Conservation (phyloP, 2,329 filamentous ascomycete species). For the Fusarium sublunatum region DNA sequence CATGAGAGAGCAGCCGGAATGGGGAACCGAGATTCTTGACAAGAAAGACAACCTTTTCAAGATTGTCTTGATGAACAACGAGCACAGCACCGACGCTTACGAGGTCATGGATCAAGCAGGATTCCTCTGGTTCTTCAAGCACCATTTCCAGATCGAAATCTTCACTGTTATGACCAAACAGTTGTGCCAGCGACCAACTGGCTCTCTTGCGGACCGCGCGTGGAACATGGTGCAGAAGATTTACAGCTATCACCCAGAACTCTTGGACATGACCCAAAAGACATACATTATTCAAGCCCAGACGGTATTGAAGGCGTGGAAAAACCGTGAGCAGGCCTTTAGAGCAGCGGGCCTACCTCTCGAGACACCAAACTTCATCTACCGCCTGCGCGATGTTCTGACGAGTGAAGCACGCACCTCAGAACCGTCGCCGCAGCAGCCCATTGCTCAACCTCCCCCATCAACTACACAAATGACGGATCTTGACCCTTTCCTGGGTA, state of each 20-base stretch:
- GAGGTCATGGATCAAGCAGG: constrained; percentile 56
- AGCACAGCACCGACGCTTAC: constrained; percentile 61
- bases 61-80: constrained; percentile 61
- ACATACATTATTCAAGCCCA: constrained; percentile 58
- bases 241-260: constrained; percentile 62
- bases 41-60: constrained; percentile 67
- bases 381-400: constrained; percentile 57
- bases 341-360: constrained; percentile 52
- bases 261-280: constrained; percentile 62
- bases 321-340: constrained; percentile 58
- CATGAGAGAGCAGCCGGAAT: constrained; percentile 60
- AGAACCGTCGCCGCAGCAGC: constrained; percentile 41
- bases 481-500: constrained; percentile 59
- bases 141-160: constrained; percentile 67
- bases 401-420: constrained; percentile 53
- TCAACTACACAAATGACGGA: constrained; percentile 44
- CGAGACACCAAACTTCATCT: constrained; percentile 59
- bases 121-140: constrained; percentile 66
- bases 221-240: constrained; percentile 61
- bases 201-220: constrained; percentile 63
- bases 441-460: constrained; percentile 45
- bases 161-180: constrained; percentile 67
- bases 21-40: constrained; percentile 61
- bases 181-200: constrained; percentile 61
- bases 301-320: constrained; percentile 65